A percentile compares a stretch with the other conserved stretches of the same genome.
These are phyloP conservation scores for Thraustochytrium sp. DNA, from an alignment of 352 stramenopile species.

Conservation along the genomic window DNA sequence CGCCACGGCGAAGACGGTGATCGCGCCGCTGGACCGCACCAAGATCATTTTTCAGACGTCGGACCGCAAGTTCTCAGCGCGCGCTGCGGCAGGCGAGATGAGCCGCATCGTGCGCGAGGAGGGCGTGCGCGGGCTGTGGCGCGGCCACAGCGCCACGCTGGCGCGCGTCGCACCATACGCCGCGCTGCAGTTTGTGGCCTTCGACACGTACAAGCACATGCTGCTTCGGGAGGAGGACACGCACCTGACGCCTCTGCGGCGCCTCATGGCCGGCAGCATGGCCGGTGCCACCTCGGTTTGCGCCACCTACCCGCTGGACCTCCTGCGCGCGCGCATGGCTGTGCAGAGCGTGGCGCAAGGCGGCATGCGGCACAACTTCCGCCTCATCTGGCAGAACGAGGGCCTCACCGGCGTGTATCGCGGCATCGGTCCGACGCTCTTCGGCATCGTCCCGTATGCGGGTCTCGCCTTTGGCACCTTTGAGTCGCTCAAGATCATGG, in stretches of 20 bases:
- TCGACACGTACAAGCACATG: slow-evolving; percentile 64
- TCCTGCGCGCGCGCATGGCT: slow-evolving; percentile 69
- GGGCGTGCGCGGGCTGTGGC: slow-evolving; percentile 32
- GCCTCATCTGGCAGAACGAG: neutral
- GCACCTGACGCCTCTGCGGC: slow-evolving; percentile 59
- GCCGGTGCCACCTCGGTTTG: slow-evolving; percentile 64
- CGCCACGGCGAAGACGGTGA: slow-evolving; percentile 40
- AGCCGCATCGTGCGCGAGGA: slow-evolving; percentile 35
- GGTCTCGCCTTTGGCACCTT: slow-evolving; percentile 72
- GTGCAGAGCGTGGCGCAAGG: slow-evolving; percentile 52
- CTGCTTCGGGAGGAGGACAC: slow-evolving; percentile 46
- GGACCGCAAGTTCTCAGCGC: slow-evolving; percentile 39
- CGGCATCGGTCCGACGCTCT: slow-evolving; percentile 65
- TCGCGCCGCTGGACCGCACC: slow-evolving; percentile 42
- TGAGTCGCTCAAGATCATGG: slow-evolving; percentile 63
- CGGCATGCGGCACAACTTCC: slow-evolving; percentile 45
- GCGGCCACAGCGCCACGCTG: slow-evolving; percentile 51
- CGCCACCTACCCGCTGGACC: slow-evolving; percentile 74
- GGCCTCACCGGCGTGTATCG: slow-evolving; percentile 52
- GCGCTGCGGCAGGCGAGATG: slow-evolving; percentile 12
- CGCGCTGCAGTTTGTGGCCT: slow-evolving; percentile 79
- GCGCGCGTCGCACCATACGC: slow-evolving; percentile 77
- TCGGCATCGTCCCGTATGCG: slow-evolving; percentile 74
- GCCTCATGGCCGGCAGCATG: slow-evolving; percentile 62
- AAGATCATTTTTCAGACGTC: slow-evolving; percentile 50